phyloP scores from a whole-genome alignment of 1,139 yeast species.

The Meyerozyma carpophila region DNA sequence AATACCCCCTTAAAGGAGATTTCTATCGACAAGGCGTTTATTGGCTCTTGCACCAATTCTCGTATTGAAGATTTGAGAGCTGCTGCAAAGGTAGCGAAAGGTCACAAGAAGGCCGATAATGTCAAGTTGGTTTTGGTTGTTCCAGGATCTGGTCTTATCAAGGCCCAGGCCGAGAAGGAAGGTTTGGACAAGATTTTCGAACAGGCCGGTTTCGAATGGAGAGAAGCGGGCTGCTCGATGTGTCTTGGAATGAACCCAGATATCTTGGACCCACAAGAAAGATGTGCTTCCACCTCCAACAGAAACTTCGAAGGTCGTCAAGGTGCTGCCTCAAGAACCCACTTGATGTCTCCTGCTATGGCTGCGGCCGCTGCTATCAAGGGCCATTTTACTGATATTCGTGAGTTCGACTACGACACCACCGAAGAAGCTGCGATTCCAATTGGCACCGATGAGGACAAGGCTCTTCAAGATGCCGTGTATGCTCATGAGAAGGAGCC shows the following conservation, averaged over 20 bases:
- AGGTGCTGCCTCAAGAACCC: conserved; percentile 96
- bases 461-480: conserved; percentile 60
- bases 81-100: conserved; percentile 91
- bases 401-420: conserved; percentile 64
- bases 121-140: conserved; percentile 85
- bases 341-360: conserved; percentile 98
- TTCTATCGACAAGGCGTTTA: conserved; percentile 84
- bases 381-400: conserved; percentile 87
- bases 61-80: conserved; percentile 96
- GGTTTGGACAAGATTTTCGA: conserved; percentile 88
- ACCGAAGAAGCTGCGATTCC: conserved; percentile 58
- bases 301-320: conserved; percentile 99
- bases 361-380: conserved; percentile 97
- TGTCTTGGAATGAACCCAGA: conserved; percentile 99
- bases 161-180: conserved; percentile 88
- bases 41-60: conserved; percentile 97
- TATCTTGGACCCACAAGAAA: conserved; percentile 86
- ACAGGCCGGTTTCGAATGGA: conserved; percentile 96
- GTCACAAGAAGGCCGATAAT: conserved; percentile 78
- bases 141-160: conserved; percentile 95
- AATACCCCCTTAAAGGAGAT: conserved; percentile 74
- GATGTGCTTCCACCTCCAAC: conserved; percentile 98
- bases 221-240: conserved; percentile 99
- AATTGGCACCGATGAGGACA: conserved; percentile 49
- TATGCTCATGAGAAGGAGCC: conserved; percentile 67